Base-by-base conservation (phyloP, 2,329 filamentous ascomycete species). In the Cytospora leucostoma region DNA sequence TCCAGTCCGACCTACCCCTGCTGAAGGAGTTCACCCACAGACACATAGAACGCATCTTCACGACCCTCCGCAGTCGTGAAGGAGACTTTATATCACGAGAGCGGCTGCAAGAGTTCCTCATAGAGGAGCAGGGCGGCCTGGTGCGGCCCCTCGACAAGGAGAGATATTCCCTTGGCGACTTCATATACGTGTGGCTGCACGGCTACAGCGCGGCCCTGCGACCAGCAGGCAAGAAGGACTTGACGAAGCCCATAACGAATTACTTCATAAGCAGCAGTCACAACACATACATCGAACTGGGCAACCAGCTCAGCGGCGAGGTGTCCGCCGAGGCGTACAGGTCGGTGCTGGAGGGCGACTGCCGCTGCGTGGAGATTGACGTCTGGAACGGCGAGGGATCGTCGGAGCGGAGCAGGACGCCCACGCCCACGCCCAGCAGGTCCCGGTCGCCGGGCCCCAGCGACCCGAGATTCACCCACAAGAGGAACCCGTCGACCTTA, bases 181-280 rank as follows among this genome's bases (percentile, higher is more conserved):
- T 87, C 64, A 75, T 84, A 32, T 80, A 77, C 67, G 71, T 76
- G 21, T 84, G 80, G 80, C 76, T 75, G 68, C 72, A 75, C 50
- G 68, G 72, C 7, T 81, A 78, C 56, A 76, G 75, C 35, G 73
- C 79, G 37, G 82, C 82, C 4, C 69, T 76, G 21, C 75, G 71
- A 67, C 79, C 80, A n/a, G 73, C 76, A 27, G 69, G 77, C 35
- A 71, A 77, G 66, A 80, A 85, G 63, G 88, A 93, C 71, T 73
- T 87, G 37, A 83, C 83, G 0, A 85, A 84, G 59, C 90, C 92
- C 4, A 82, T 96, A 63, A 91, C 89, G 54, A 92, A 96, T 73
- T 97, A 97, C 78, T 97, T 92, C 75, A 93, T 97, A 74, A 96
- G 89, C 66, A 96, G 92, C 68, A 97, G 92, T 72, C 93, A 97